A percentile compares a stretch with the other conserved stretches of the same genome.
phyloP scores from a whole-genome alignment of 75 land plant species.

The Larix kaempferi region DNA sequence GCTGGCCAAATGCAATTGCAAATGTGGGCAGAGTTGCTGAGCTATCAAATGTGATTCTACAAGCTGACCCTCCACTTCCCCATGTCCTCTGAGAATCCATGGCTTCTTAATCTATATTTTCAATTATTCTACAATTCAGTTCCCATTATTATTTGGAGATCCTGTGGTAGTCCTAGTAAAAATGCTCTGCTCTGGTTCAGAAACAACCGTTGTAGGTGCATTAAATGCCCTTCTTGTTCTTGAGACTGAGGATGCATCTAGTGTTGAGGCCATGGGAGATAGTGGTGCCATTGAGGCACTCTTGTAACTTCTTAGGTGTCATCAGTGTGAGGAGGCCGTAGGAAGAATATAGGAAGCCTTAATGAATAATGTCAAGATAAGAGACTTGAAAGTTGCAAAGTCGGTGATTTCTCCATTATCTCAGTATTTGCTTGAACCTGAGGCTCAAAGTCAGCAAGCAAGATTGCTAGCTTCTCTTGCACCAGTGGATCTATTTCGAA shows the following conservation, averaged over 20 bases:
- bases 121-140: slow-evolving; percentile 80
- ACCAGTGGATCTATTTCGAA: slow-evolving; percentile 91
- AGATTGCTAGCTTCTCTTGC: slow-evolving; percentile 82
- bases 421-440: slow-evolving; percentile 90
- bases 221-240: slow-evolving; percentile 87
- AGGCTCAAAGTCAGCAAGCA: slow-evolving; percentile 90
- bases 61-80: slow-evolving; percentile 83
- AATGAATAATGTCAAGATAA: slow-evolving; percentile 86
- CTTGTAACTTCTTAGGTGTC: slow-evolving; percentile 81
- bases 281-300: slow-evolving; percentile 95
- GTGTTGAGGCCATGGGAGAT: slow-evolving; percentile 95
- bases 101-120: slow-evolving; percentile 69
- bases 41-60: slow-evolving; percentile 85
- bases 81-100: slow-evolving; percentile 96
- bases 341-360: slow-evolving; percentile 85
- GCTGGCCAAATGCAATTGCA: slow-evolving; percentile 95
- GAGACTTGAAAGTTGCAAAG: slow-evolving; percentile 82
- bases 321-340: slow-evolving; percentile 96
- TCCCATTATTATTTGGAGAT: slow-evolving; percentile 88
- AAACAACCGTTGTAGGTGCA: slow-evolving; percentile 81
- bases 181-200: slow-evolving; percentile 77
- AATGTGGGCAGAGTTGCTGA: slow-evolving; percentile 91
- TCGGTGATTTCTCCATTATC: slow-evolving; percentile 85
- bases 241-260: slow-evolving; percentile 93
- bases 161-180: slow-evolving; percentile 90